Evolutionary conservation across 148 eudicot species (phyloP), one percentile per base, ranked within the genome.

Genomic region (Hydrangea macrophylla): DNA sequence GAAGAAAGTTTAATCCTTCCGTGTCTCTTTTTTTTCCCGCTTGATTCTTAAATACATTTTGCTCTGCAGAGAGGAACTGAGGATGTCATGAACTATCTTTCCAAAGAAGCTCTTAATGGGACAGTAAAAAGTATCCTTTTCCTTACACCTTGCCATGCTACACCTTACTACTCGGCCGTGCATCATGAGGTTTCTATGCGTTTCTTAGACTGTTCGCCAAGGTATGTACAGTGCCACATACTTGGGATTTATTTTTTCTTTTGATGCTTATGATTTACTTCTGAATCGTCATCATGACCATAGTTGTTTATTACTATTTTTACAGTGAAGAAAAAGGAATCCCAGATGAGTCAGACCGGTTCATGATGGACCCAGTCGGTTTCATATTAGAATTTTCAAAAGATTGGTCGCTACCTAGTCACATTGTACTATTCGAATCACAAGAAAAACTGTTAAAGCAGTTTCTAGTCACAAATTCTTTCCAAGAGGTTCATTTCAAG

Each of bases 81-180:
- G 83, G 97, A 94, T 64, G 91, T 87, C 10, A 88, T 90, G 93
- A 70, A 84, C 79, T 94, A 85, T 82, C 89, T 94, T 32, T 79
- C 99, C 2, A 66, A 60, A 53, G 91, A 94, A 82, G 92, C 97
- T 45, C 74, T 27, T 9, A 59, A 70, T 30, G 90, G 89, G 30
- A 78, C 85, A 78, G 93, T 90, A 64, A 74, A 71, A 79, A 83
- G 75, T 48, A 78, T 88, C 68, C 88, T 94, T 55, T 88, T 90
- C 73, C 73, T 90, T 32, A 91, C 88, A 68, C 97, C 97, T 22
- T 94, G 99, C 78, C 99, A 94, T 79, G 92, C 97, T 64, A 87
- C 96, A 11, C 99, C 99, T 42, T 94, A 85, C 79, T 94, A 94
- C 82, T 90, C 99, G 25, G 81, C 91, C 55, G 81, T 94, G 76